phyloP scores from a whole-genome alignment of 768 basidiomycete species.

The Tricholoma hemisulphureum region DNA sequence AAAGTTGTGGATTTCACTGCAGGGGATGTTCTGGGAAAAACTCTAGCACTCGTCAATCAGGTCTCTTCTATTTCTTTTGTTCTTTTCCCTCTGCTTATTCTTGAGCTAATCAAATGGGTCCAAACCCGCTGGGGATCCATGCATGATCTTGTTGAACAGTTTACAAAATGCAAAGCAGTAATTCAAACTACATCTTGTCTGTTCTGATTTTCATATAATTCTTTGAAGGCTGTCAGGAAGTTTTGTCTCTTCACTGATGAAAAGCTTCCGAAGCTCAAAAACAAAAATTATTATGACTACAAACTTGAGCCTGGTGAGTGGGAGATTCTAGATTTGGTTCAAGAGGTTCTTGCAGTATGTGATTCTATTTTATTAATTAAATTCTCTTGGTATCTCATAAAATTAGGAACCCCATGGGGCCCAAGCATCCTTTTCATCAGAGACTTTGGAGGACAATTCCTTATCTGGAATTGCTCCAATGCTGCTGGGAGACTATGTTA shows the following conservation, averaged over 20 bases:
- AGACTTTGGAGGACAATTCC: slow-evolving; percentile 25
- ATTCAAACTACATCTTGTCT: background rate
- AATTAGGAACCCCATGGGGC: slow-evolving; percentile 22
- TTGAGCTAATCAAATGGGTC: slow-evolving; percentile 29
- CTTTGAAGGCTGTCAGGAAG: slow-evolving; percentile 16
- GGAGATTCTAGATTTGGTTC: slow-evolving; percentile 19
- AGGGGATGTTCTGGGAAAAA: slow-evolving; percentile 22
- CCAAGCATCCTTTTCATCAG: slow-evolving; percentile 23
- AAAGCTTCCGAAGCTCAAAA: slow-evolving; percentile 25
- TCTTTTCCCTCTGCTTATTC: slow-evolving; percentile 4
- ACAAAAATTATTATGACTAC: slow-evolving; percentile 24
- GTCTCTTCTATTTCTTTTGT: slow-evolving; percentile 9
- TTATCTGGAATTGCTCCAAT: slow-evolving; percentile 19
- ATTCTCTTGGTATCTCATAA: background rate
- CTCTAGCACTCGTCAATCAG: slow-evolving; percentile 23
- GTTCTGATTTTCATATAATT: background rate
- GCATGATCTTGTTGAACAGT: slow-evolving; percentile 19
- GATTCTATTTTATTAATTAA: slow-evolving; percentile 3
- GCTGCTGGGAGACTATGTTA: slow-evolving; percentile 18
- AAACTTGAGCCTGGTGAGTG: slow-evolving; percentile 20
- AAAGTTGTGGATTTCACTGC: slow-evolving; percentile 9
- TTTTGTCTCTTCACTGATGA: slow-evolving; percentile 23
- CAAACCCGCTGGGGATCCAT: slow-evolving; percentile 30
- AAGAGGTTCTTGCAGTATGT: slow-evolving; percentile 22
- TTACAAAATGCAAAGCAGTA: slow-evolving; percentile 8